Percentiles rank a stretch among this genome's conserved stretches.
These are phyloP conservation scores for Eleusine indica DNA, from an alignment of 176 grass and related monocot genomes.

Conservation along the genomic window DNA sequence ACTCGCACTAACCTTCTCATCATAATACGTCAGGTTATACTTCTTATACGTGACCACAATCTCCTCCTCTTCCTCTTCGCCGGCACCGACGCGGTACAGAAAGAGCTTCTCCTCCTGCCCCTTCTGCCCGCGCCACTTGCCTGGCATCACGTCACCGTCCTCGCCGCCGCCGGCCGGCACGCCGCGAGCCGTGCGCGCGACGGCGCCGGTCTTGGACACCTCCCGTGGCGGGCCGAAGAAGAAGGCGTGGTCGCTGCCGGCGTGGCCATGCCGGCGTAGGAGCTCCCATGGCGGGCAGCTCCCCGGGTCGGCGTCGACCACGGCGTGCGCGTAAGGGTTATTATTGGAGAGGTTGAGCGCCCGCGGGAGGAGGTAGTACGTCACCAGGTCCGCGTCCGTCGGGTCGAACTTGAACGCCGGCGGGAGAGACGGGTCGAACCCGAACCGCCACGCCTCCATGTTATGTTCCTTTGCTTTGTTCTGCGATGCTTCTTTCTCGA, in stretches of 20 bases:
- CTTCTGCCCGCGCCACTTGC: neutral
- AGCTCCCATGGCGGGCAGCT: constrained; percentile 37
- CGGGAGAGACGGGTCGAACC: neutral
- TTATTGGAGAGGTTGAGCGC: neutral
- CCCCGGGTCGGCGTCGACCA: neutral
- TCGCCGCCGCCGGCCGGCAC: neutral
- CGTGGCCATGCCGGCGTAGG: neutral
- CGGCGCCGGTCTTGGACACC: neutral
- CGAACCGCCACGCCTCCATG: constrained; percentile 28
- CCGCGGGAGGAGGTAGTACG: constrained; percentile 35
- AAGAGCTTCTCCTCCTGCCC: neutral
- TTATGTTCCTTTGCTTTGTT: neutral
- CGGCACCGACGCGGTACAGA: neutral
- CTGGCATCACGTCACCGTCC: neutral
- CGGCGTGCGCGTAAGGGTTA: neutral
- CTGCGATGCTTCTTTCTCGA: neutral
- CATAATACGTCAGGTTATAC: neutral
- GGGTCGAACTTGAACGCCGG: constrained; percentile 29
- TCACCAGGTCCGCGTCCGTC: constrained; percentile 25
- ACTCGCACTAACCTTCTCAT: neutral
- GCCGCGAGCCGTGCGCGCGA: neutral
- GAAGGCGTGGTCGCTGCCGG: constrained; percentile 10
- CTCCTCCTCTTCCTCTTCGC: neutral
- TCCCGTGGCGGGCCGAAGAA: neutral
- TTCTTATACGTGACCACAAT: neutral